phyloP scores from a whole-genome alignment of 371 early-diverging fungal genomes.

The Umbelopsis sp. region DNA sequence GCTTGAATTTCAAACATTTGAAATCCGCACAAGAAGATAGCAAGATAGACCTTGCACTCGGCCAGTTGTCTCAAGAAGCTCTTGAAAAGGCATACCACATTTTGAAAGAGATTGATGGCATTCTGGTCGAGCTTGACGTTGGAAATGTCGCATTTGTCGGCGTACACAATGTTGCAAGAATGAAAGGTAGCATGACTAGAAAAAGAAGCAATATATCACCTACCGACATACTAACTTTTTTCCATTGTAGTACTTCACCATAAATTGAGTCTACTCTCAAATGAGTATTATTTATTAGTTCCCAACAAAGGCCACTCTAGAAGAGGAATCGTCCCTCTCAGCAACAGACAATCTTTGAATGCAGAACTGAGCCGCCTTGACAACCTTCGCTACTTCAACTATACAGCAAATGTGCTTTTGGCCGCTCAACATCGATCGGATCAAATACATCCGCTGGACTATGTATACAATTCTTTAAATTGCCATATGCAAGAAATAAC shows the following conservation, averaged over 20 bases:
- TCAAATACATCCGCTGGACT: conserved; percentile 54
- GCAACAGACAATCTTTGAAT: conserved; percentile 19
- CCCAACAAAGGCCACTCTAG: conserved; percentile 30
- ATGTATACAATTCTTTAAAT: conserved; percentile 46
- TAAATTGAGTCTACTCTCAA: conserved; percentile 36
- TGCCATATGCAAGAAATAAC: conserved; percentile 38
- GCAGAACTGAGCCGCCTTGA: conserved; percentile 36
- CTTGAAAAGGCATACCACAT: conserved; percentile 44
- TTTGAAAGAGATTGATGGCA: conserved; percentile 34
- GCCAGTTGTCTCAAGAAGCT: conserved; percentile 45
- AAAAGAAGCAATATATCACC: not conserved
- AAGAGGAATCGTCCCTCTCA: conserved; percentile 33
- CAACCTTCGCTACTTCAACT: conserved; percentile 50
- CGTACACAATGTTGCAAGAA: conserved; percentile 27
- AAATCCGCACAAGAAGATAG: conserved; percentile 35
- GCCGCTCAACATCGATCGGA: conserved; percentile 50
- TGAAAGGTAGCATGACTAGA: conserved; percentile 22
- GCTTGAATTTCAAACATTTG: conserved; percentile 49
- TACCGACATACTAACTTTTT: not conserved
- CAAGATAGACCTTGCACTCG: conserved; percentile 52
- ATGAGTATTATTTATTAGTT: conserved; percentile 40
- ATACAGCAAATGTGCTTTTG: conserved; percentile 52
- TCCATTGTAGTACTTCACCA: conserved; percentile 24
- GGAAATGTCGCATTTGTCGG: not conserved
- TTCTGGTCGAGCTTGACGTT: conserved; percentile 29